Percentiles rank a stretch among this genome's conserved stretches.
Conservation (phyloP, 2,329 filamentous ascomycete species). For the Neonectria magnoliae region DNA sequence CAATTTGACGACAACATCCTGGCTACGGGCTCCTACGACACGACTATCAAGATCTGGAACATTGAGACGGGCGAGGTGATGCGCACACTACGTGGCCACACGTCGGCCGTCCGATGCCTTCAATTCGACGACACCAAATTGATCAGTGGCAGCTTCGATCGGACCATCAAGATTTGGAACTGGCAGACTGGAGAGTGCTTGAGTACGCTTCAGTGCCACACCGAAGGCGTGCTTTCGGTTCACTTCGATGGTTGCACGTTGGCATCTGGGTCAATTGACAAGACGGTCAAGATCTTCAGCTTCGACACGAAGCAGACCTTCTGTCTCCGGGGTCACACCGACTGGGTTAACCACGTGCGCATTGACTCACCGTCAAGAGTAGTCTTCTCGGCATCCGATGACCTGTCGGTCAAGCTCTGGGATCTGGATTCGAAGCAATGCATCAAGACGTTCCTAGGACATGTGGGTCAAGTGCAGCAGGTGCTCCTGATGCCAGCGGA, state of each 20-base stretch:
- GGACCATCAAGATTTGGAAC: constrained; percentile 93
- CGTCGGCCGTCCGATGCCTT: constrained; percentile 83
- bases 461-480: constrained; percentile 96
- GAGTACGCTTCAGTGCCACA: constrained; percentile 82
- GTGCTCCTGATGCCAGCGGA: constrained; percentile 84
- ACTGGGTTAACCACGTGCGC: constrained; percentile 97
- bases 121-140: constrained; percentile 94
- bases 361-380: constrained; percentile 85
- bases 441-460: constrained; percentile 82
- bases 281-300: constrained; percentile 92
- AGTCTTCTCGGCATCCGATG: constrained; percentile 92
- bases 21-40: constrained; percentile 94
- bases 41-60: constrained; percentile 96
- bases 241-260: constrained; percentile 88
- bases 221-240: constrained; percentile 83
- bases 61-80: constrained; percentile 87
- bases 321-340: constrained; percentile 82
- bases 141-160: constrained; percentile 89
- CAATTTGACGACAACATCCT: constrained; percentile 86
- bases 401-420: constrained; percentile 91
- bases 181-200: constrained; percentile 92
- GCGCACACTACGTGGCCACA: constrained; percentile 85
- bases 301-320: constrained; percentile 86
- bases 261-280: constrained; percentile 89
- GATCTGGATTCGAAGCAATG: constrained; percentile 86